A percentile compares a stretch with the other conserved stretches of the same genome.
Evolutionary conservation across 192 early-diverging fungal genomes (phyloP).

Genomic region (Haplosporangium gracile): DNA sequence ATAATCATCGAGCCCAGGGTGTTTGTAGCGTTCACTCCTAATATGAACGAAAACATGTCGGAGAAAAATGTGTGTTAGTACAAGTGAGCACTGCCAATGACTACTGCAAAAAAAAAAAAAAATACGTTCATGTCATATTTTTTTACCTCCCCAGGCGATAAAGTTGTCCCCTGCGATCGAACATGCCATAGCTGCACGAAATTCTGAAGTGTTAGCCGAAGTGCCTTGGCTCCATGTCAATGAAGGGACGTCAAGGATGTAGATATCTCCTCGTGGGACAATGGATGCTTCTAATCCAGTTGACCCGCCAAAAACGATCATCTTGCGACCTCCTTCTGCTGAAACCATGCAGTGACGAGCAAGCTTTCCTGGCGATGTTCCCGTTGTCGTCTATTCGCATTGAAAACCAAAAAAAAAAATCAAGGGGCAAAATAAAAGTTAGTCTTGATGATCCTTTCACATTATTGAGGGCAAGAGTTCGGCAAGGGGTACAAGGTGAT

Average conservation of each 20-base stretch:
- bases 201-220: background rate
- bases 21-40: background rate
- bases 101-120: background rate
- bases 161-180: background rate
- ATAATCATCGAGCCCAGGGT: background rate
- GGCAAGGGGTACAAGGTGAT: background rate
- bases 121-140: background rate
- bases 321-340: constrained; percentile 5
- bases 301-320: constrained; percentile 12
- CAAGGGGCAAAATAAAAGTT: background rate
- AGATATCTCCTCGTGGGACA: background rate
- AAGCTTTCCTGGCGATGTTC: background rate
- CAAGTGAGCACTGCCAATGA: background rate
- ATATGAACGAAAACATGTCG: background rate
- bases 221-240: constrained; percentile 2
- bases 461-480: background rate
- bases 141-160: constrained; percentile 19
- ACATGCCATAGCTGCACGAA: constrained; percentile 18
- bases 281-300: background rate
- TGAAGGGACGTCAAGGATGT: constrained; percentile 1
- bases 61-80: background rate
- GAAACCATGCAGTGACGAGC: constrained; percentile 4
- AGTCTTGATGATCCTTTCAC: background rate
- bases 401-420: background rate
- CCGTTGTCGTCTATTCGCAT: background rate